These are phyloP conservation scores for Cichorium intybus DNA, from an alignment of 140 eudicot genomes.

Conservation along the genomic window DNA sequence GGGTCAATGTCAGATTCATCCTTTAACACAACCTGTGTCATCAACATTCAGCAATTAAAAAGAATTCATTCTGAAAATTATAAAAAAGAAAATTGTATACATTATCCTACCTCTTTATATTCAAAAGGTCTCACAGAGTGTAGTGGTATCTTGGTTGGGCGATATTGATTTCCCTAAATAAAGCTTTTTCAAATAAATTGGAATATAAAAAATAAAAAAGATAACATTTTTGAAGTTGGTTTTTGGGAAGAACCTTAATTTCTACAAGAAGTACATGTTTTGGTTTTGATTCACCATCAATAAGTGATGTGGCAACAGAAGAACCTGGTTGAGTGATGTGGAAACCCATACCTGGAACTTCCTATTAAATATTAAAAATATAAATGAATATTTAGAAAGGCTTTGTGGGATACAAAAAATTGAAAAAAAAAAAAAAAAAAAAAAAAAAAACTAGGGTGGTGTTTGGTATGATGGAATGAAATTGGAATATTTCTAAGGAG, in stretches of 20 bases:
- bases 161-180: slow-evolving; percentile 90
- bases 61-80: background rate
- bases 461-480: background rate
- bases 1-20: slow-evolving; percentile 90
- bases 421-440: background rate
- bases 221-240: background rate
- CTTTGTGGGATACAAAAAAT: background rate
- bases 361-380: slow-evolving; percentile 50
- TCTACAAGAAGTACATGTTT: slow-evolving; percentile 91
- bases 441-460: background rate
- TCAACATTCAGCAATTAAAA: slow-evolving; percentile 13
- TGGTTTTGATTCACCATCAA: slow-evolving; percentile 96
- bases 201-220: background rate
- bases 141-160: slow-evolving; percentile 92
- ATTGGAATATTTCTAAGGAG: no score
- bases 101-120: slow-evolving; percentile 73
- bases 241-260: slow-evolving; percentile 63
- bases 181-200: slow-evolving; percentile 3
- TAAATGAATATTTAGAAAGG: slow-evolving; percentile 17
- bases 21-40: slow-evolving; percentile 70
- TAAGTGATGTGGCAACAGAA: slow-evolving; percentile 94
- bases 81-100: background rate
- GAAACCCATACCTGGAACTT: slow-evolving; percentile 99
- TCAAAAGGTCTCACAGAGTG: slow-evolving; percentile 89
- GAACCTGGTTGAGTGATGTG: slow-evolving; percentile 99